Evolutionary conservation across 352 stramenopile species (phyloP), one percentile per base, ranked within the genome.

Genomic region (Plasmopara halstedii): DNA sequence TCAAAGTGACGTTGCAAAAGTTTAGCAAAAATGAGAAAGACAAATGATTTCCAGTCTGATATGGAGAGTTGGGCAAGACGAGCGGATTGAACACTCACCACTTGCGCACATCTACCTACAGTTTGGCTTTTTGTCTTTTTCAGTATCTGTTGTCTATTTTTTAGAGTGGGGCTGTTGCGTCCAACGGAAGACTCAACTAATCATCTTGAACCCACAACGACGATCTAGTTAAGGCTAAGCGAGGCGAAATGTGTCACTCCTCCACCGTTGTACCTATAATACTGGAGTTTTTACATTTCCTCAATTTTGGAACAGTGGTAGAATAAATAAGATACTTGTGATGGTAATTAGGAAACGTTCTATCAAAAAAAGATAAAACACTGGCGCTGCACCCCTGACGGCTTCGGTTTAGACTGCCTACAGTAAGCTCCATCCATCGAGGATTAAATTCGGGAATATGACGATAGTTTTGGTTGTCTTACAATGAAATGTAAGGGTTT

Each of bases 261-360:
- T 44, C 46, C 41, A 58, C 31, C 32, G 38, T 21, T 38, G 42
- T 21, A 15, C 14, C 22, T 6, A 17, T 62, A 29, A 29, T 29
- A 29, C 25, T 29, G 7, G 2, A 29, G n/a, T n/a, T 29, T 11
- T 29, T 10, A 4, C 25, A 29, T 29, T 29, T 11, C 25, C 25
- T 29, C 7, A 11, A 27, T 27, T 27, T 41, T 58, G 40, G 38
- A 52, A 38, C 52, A 5, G 40, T 44, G 42, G 59, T 69, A 69
- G 50, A 69, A 62, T 62, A 64, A 56, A 69, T n/a, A 61, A 56
- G 25, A n/a, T n/a, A n/a, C n/a, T n/a, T n/a, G n/a, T 29, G 25
- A 29, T 29, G 25, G 25, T 6, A 29, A 27, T 29, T 29, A 6
- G 3, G 25, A 29, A 29, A 10, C 25, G n/a, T n/a, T n/a, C n/a